Percentiles rank a stretch among this genome's conserved stretches.
These are phyloP conservation scores for Tetradesmus lagerheimii DNA, from an alignment of 139 green algal genomes.

Conservation along the genomic window DNA sequence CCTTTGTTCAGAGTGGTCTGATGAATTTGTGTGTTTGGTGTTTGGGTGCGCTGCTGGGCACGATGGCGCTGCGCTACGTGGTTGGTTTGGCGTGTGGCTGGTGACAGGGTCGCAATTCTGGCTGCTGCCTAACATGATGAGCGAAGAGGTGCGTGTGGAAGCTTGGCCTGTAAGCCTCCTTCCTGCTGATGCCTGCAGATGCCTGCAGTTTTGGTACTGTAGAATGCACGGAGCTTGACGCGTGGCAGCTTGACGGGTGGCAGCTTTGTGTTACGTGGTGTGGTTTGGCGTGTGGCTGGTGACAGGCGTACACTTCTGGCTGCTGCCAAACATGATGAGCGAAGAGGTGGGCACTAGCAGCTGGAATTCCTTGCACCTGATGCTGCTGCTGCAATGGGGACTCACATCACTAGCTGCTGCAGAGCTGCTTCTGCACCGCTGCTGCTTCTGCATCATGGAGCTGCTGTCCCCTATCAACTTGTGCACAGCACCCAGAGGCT, in stretches of 20 bases:
- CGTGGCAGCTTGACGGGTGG: too few species aligned
- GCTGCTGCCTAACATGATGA: slow-evolving; percentile 89
- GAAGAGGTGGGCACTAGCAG: too few species aligned
- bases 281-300: slow-evolving; percentile 77
- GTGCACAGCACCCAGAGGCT: too few species aligned
- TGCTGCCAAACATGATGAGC: slow-evolving; percentile 87
- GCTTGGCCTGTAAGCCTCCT: slow-evolving; percentile 42
- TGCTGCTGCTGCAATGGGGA: too few species aligned
- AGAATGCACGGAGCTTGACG: too few species aligned
- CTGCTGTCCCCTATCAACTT: slow-evolving; percentile 57
- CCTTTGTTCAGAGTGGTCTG: slow-evolving; percentile 27
- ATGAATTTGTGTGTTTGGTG: too few species aligned
- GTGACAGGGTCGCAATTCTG: slow-evolving; percentile 76
- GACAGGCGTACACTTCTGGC: slow-evolving; percentile 79
- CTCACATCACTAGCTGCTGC: too few species aligned
- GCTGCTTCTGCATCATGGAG: slow-evolving; percentile 57
- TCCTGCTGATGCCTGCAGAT: too few species aligned
- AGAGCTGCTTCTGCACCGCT: slow-evolving; percentile 68
- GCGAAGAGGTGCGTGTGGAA: slow-evolving; percentile 71
- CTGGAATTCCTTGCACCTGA: too few species aligned
- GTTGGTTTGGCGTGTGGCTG: slow-evolving; percentile 80
- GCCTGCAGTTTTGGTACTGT: too few species aligned
- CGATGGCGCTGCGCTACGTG: slow-evolving; percentile 77
- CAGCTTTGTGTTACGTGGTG: slow-evolving; percentile 77
- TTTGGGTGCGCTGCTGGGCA: slow-evolving; percentile 47